phyloP scores from a whole-genome alignment of 176 grass and related monocot genomes.

The Aegilops tauschii region DNA sequence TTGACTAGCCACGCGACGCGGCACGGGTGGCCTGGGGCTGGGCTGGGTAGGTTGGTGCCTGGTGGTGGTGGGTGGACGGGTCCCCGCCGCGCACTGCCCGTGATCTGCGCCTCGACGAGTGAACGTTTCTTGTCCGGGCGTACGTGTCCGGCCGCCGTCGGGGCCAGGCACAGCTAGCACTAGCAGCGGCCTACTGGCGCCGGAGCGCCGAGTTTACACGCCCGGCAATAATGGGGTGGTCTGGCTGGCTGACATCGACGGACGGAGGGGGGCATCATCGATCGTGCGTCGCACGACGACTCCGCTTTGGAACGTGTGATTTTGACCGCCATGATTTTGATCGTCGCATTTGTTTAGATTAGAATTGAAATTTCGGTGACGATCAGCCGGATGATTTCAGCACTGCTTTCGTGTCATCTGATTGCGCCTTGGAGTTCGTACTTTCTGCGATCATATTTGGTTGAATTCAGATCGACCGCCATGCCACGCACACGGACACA shows the following conservation, averaged over 20 bases:
- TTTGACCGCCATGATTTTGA: neutral
- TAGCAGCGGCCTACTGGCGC: neutral
- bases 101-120: conserved; percentile 8
- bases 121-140: neutral
- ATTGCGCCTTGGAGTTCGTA: too few relatives aligned
- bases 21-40: neutral
- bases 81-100: conserved; percentile 12
- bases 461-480: too few relatives aligned
- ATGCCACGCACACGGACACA: too few relatives aligned
- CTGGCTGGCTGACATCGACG: neutral
- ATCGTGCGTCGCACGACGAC: neutral
- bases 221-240: neutral
- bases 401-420: neutral
- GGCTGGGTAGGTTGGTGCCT: neutral
- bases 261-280: neutral
- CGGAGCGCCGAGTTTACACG: neutral
- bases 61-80: neutral
- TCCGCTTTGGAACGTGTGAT: neutral
- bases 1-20: neutral
- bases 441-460: too few relatives aligned
- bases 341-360: neutral
- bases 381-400: neutral
- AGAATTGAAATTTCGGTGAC: neutral
- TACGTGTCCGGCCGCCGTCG: neutral
- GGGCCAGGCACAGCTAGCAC: neutral